phyloP scores from a whole-genome alignment of 2,329 filamentous ascomycete species.

The Aspergillus sojae region DNA sequence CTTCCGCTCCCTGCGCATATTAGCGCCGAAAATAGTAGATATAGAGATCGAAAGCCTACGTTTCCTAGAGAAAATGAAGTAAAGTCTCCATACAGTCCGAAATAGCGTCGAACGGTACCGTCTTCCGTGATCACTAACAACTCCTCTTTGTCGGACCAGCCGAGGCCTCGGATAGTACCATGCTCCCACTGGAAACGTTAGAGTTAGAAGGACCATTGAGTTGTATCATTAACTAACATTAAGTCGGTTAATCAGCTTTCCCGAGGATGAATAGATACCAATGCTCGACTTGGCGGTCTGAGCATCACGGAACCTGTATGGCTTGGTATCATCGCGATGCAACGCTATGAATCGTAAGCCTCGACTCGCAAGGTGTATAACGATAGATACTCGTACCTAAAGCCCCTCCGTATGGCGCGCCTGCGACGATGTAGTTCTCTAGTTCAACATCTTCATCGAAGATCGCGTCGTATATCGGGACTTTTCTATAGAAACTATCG shows the following conservation, averaged over 20 bases:
- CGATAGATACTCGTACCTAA: constrained; percentile 65
- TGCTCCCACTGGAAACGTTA: constrained; percentile 72
- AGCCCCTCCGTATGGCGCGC: constrained; percentile 90
- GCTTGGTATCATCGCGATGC: constrained; percentile 83
- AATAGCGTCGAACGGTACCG: constrained; percentile 86
- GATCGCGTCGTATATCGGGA: constrained; percentile 86
- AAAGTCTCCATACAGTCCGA: constrained; percentile 92
- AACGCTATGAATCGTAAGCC: constrained; percentile 61
- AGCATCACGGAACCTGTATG: constrained; percentile 74
- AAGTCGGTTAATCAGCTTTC: constrained; percentile 82
- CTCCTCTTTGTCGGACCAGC: constrained; percentile 96
- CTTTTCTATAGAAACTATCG: constrained; percentile 93
- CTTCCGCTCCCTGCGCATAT: constrained; percentile 69
- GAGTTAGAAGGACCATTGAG: background rate
- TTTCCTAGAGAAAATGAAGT: constrained; percentile 90
- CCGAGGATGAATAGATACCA: constrained; percentile 91
- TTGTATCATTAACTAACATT: constrained; percentile 49
- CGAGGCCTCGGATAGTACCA: constrained; percentile 80
- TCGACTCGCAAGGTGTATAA: background rate
- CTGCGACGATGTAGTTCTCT: constrained; percentile 89
- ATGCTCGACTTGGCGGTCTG: constrained; percentile 78
- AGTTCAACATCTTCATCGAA: constrained; percentile 94
- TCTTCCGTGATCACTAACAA: constrained; percentile 86
- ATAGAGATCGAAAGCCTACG: constrained; percentile 39
- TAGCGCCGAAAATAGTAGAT: constrained; percentile 3